Conservation (phyloP, 1,139 yeast species). For the Maudiozyma humilis region DNA sequence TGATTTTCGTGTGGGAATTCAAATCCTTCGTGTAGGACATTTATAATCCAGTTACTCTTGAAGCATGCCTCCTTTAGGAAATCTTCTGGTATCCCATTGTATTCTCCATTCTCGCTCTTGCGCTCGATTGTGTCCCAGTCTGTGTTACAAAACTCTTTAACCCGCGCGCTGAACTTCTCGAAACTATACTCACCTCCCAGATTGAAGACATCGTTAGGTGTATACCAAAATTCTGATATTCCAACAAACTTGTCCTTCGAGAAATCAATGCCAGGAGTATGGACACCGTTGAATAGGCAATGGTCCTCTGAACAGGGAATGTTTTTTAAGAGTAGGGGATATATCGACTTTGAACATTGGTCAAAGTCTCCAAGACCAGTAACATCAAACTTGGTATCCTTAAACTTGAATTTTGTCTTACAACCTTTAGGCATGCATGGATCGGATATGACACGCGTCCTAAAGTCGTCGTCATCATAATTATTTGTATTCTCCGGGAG, state of each 20-base stretch:
- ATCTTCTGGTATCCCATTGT: slow-evolving; percentile 32
- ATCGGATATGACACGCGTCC: slow-evolving; percentile 40
- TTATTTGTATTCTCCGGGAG: slow-evolving; percentile 36
- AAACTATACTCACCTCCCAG: slow-evolving; percentile 72
- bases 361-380: slow-evolving; percentile 64
- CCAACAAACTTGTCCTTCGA: slow-evolving; percentile 68
- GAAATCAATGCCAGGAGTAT: slow-evolving; percentile 66
- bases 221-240: slow-evolving; percentile 77
- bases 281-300: slow-evolving; percentile 73
- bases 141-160: slow-evolving; percentile 56
- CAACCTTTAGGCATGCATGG: slow-evolving; percentile 67
- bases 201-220: slow-evolving; percentile 71
- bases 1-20: slow-evolving; percentile 50
- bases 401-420: slow-evolving; percentile 35
- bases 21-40: slow-evolving; percentile 71
- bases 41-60: slow-evolving; percentile 76
- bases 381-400: slow-evolving; percentile 42
- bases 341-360: slow-evolving; percentile 55
- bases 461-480: slow-evolving; percentile 38
- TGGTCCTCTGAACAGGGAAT: slow-evolving; percentile 69
- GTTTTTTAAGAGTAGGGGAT: slow-evolving; percentile 61
- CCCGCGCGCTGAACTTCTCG: slow-evolving; percentile 49
- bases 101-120: slow-evolving; percentile 44
- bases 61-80: slow-evolving; percentile 64
- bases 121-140: slow-evolving; percentile 49